Conservation (phyloP, 768 basidiomycete genomes). For the Lactarius hengduanensis region DNA sequence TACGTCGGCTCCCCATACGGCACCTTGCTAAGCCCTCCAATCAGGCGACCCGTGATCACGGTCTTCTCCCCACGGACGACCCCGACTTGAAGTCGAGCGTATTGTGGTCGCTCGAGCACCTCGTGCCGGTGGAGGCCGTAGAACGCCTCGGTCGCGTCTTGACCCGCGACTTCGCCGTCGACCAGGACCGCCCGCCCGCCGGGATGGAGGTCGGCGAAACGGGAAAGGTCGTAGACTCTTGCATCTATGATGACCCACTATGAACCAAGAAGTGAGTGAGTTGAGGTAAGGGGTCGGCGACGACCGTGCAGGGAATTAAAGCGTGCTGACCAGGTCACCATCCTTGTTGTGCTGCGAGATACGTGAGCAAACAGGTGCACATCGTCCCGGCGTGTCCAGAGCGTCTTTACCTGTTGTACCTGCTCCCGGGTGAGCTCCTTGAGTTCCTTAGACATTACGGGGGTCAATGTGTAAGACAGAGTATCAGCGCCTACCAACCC, state of each 20-base stretch:
- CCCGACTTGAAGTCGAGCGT: conserved; percentile 69
- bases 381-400: background rate
- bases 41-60: conserved; percentile 46
- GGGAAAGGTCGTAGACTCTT: conserved; percentile 78
- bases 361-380: background rate
- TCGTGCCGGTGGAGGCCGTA: conserved; percentile 84
- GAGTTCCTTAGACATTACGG: conserved; percentile 26
- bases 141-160: conserved; percentile 84
- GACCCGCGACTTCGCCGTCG: conserved; percentile 48
- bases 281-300: background rate
- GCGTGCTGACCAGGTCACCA: conserved; percentile 66
- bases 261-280: background rate
- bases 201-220: conserved; percentile 84
- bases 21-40: conserved; percentile 64
- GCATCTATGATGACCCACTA: conserved; percentile 83
- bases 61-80: conserved; percentile 59
- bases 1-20: conserved; percentile 88
- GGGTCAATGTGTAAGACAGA: background rate
- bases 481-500: background rate
- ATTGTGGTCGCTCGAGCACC: conserved; percentile 72
- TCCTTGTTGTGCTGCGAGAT: conserved; percentile 74
- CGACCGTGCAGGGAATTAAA: background rate
- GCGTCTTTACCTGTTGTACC: conserved; percentile 57
- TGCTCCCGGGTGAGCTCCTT: conserved; percentile 54
- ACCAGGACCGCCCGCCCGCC: conserved; percentile 74